Evolutionary conservation across 2,329 filamentous ascomycete genomes (phyloP).

Genomic region (Colletotrichum phormii): DNA sequence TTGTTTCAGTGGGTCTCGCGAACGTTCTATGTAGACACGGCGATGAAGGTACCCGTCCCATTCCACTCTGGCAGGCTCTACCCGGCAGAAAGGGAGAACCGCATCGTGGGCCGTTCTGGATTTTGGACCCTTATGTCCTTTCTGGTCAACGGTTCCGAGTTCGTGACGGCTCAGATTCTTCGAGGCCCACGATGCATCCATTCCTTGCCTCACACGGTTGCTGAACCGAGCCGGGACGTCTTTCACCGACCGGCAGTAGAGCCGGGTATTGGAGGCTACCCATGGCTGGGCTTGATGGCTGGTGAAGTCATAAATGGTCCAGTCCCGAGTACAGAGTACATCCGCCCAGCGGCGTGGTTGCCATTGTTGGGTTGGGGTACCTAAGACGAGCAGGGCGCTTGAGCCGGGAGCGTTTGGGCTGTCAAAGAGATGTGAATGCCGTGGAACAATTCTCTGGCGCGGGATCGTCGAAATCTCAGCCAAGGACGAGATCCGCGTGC

Average conservation of each 20-base stretch:
- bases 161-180: background rate
- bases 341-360: background rate
- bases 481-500: slow-evolving; percentile 18
- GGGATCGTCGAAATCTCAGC: slow-evolving; percentile 8
- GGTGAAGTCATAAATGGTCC: background rate
- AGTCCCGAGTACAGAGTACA: background rate
- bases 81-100: background rate
- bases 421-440: background rate
- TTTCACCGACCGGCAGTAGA: background rate
- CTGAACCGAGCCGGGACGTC: background rate
- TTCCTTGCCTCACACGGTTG: background rate
- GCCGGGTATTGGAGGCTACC: slow-evolving; percentile 12
- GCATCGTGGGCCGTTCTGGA: slow-evolving; percentile 18
- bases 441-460: slow-evolving; percentile 11
- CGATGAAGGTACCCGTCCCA: background rate
- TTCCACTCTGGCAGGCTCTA: background rate
- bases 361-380: background rate
- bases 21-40: slow-evolving; percentile 24
- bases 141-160: background rate
- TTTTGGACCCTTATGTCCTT: background rate
- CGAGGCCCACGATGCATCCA: slow-evolving; percentile 14
- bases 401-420: slow-evolving; percentile 1
- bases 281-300: background rate
- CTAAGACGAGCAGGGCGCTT: background rate
- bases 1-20: slow-evolving; percentile 12